Evolutionary conservation across 495 filamentous ascomycete genomes (phyloP), one percentile per base, ranked within the genome.

Genomic region (Lasiosphaeria miniovina): DNA sequence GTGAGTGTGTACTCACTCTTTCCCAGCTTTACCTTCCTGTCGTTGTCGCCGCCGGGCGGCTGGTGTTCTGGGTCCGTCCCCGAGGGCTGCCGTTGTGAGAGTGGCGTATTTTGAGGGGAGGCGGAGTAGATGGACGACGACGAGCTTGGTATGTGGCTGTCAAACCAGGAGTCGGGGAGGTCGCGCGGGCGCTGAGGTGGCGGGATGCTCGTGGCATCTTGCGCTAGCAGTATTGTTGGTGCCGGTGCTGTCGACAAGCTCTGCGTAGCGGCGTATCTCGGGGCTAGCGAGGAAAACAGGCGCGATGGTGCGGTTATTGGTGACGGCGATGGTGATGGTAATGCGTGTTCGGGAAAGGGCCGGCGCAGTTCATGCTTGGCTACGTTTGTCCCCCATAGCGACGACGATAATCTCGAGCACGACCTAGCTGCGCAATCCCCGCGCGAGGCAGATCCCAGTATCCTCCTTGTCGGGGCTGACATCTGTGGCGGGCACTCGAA

Each of bases 11-110:
- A 71, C 84, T 64, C 76, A 92, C 92, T 97, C 67, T 89, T 93
- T 55, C 94, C 93, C 3, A 98, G 86, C 71, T 94, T 93, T 51
- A 96, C 68, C 46, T 88, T 93, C 40, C 93, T 85, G 68, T 94
- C 86, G 49, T 46, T 46, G 31, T 34, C 33, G 74, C 68, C 60
- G 33, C 92, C 85, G 7, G 87, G 87, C 1, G 77, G 62, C 58
- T 70, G 70, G 50, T 66, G 49, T 5, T 46, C 43, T 46, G 46
- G 55, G 61, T 24, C 24, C 24, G 35, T 53, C 64, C 43, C 43
- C 43, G 43, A 11, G 6, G 43, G 43, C 15, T 46, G 12, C 43
- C 43, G 15, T 24, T 24, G 24, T 24, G 24, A 24, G 24, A 24
- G 24, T 24, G 24, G 8, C 43, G 15, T 46, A n/a, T 46, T n/a